Conservation (phyloP, 805 yeast genomes). For the Soucietia sequanensis region DNA sequence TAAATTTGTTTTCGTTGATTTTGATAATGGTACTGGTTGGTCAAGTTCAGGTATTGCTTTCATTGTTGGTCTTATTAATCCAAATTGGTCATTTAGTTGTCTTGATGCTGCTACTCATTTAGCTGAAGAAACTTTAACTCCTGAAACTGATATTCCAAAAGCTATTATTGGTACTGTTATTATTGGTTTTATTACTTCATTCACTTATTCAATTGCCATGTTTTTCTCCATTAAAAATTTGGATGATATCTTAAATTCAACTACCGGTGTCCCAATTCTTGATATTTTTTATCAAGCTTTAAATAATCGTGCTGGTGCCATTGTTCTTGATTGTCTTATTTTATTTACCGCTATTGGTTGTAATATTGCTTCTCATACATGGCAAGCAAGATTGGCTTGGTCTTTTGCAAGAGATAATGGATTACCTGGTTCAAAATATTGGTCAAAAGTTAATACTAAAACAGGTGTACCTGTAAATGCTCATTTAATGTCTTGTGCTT, state of each 20-base stretch:
- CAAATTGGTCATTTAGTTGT: slow-evolving; percentile 69
- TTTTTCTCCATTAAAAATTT: slow-evolving; percentile 58
- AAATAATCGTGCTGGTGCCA: slow-evolving; percentile 52
- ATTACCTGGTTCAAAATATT: slow-evolving; percentile 51
- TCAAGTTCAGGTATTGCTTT: slow-evolving; percentile 56
- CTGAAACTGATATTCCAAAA: slow-evolving; percentile 58
- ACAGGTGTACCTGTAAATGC: slow-evolving; percentile 61
- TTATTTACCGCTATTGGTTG: slow-evolving; percentile 57
- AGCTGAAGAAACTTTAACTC: slow-evolving; percentile 63
- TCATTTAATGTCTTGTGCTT: slow-evolving; percentile 51
- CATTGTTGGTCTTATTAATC: slow-evolving; percentile 68
- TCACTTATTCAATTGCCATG: slow-evolving; percentile 52
- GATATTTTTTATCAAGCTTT: slow-evolving; percentile 63
- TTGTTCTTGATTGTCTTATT: slow-evolving; percentile 48
- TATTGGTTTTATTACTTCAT: slow-evolving; percentile 63
- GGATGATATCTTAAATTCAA: slow-evolving; percentile 45
- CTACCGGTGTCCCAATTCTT: slow-evolving; percentile 61
- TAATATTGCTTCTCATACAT: slow-evolving; percentile 60
- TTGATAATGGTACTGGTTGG: slow-evolving; percentile 63
- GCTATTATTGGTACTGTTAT: slow-evolving; percentile 63
- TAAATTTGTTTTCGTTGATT: slow-evolving; percentile 51
- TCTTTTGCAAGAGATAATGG: slow-evolving; percentile 68
- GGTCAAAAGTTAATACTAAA: slow-evolving; percentile 46
- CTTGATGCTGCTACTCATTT: slow-evolving; percentile 71
- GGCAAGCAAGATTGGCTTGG: slow-evolving; percentile 70